Percentiles rank a stretch among this genome's conserved stretches.
Conservation (phyloP, 106 monocot species). For the Apostasia ramifera region DNA sequence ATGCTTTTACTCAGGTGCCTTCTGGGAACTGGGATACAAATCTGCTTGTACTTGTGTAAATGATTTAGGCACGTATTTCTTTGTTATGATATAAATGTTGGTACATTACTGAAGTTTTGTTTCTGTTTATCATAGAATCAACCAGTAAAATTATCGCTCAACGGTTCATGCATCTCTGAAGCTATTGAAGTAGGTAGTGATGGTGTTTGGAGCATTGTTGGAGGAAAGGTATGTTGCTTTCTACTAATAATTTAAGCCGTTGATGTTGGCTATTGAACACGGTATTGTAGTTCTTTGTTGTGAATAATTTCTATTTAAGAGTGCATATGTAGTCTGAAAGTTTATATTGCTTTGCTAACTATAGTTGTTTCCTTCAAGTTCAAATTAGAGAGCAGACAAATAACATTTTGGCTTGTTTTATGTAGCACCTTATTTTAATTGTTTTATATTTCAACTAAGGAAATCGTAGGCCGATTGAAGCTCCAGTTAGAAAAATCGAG, state of each 20-base stretch:
- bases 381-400: too few relatives aligned
- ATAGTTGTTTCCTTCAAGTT: too few relatives aligned
- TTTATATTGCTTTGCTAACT: too few relatives aligned
- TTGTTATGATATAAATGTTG: conserved; percentile 2
- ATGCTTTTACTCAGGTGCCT: conserved; percentile 60
- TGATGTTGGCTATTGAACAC: not conserved
- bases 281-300: too few relatives aligned
- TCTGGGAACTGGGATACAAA: conserved; percentile 3
- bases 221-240: conserved; percentile 62
- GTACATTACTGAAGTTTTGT: not conserved
- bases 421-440: too few relatives aligned
- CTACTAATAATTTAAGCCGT: not conserved
- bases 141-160: conserved; percentile 66
- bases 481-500: too few relatives aligned
- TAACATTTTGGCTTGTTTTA: too few relatives aligned
- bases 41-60: not conserved
- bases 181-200: conserved; percentile 69
- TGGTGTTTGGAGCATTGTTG: conserved; percentile 82
- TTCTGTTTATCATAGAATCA: conserved; percentile 42
- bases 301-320: too few relatives aligned
- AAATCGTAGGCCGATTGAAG: too few relatives aligned
- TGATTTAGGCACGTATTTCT: not conserved
- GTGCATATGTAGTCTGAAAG: too few relatives aligned
- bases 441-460: too few relatives aligned
- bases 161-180: conserved; percentile 53